These are phyloP conservation scores for Lactarius tabidus DNA, from an alignment of 768 basidiomycete genomes.

Conservation along the genomic window DNA sequence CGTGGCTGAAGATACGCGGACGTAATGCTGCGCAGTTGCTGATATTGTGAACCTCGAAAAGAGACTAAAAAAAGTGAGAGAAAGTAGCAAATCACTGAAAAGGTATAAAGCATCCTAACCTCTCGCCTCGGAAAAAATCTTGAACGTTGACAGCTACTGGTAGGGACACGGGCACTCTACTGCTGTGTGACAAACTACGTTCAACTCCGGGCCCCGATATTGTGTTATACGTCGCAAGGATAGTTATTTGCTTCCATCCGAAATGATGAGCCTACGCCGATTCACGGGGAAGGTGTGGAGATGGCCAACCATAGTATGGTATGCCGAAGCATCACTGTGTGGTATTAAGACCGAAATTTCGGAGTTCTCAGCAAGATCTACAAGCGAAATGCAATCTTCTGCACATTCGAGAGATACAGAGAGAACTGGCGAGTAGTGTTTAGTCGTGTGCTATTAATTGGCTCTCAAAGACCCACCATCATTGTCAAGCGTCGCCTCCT, in stretches of 20 bases:
- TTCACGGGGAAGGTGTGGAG: not conserved
- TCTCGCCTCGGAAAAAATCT: constrained; percentile 88
- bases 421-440: constrained; percentile 14
- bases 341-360: constrained; percentile 53
- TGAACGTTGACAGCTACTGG: constrained; percentile 93
- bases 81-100: not conserved
- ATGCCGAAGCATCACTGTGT: constrained; percentile 60
- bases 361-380: constrained; percentile 45
- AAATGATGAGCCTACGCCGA: constrained; percentile 3
- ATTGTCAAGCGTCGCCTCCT: constrained; percentile 40
- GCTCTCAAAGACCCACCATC: constrained; percentile 30
- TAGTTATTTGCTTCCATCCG: constrained; percentile 58
- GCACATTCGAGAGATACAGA: constrained; percentile 34
- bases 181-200: constrained; percentile 52
- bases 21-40: constrained; percentile 68
- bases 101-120: constrained; percentile 41
- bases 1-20: constrained; percentile 65
- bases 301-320: constrained; percentile 54
- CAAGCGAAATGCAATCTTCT: constrained; percentile 44
- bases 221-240: constrained; percentile 68
- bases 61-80: constrained; percentile 45
- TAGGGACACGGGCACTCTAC: constrained; percentile 60
- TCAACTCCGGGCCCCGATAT: constrained; percentile 45
- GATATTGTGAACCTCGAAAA: constrained; percentile 91
- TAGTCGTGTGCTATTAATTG: not conserved